Evolutionary conservation across 148 eudicot genomes (phyloP), one percentile per base, ranked within the genome.

Genomic region (Spergularia marina): DNA sequence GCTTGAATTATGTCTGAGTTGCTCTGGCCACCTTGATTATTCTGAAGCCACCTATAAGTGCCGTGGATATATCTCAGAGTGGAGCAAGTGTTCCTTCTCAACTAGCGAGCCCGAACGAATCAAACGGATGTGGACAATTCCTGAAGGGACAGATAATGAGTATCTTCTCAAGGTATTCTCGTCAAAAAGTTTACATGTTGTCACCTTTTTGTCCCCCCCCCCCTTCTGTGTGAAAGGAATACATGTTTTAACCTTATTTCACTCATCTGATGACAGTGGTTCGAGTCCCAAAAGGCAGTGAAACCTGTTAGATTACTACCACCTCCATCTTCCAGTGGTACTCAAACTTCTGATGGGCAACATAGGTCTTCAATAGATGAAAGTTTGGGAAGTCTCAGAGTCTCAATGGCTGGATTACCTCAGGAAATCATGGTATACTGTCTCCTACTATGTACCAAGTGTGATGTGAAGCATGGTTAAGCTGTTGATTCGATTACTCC

Each of bases 61-160:
- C 81, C 84, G 76, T 81, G 97, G 96, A 53, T 95, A 69, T 83
- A 80, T 88, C 53, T 87, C 99, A 49, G 99, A 86, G 78, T 95
- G 99, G 99, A 90, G 87, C 85, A 95, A 90, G 85, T 95, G 97
- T 80, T 84, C 96, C 6, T 92, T 86, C 83, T 81, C 92, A 39
- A 89, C 85, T 65, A 51, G 90, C 79, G 87, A 89, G 59, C 94
- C 97, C 77, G 87, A 84, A 44, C 91, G 96, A 61, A 81, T 84
- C n/a, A 87, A 87, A 79, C 92, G 94, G 74, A 95, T 90, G 84
- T 95, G 99, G 96, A 87, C 90, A 78, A 86, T 95, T 71, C 91
- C 94, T 34, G 97, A 82, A 76, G 92, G 82, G 55, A 78, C 94
- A n/a, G 86, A 83, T 54, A 94, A 94, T 73, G 76, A 86, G 56